phyloP scores from a whole-genome alignment of 306 rosid species.

The Geum urbanum region DNA sequence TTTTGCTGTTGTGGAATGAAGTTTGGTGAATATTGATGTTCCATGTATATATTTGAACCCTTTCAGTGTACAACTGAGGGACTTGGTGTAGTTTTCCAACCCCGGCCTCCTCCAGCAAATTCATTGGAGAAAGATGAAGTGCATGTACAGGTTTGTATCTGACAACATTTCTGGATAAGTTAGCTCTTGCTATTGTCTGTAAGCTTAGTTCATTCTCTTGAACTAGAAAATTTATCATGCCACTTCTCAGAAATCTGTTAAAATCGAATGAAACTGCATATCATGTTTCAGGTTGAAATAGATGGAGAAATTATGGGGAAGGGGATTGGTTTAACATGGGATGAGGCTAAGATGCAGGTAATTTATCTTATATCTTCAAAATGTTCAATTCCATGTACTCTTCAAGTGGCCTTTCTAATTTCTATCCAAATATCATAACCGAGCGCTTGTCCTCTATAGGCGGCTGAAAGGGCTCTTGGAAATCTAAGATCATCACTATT shows the following conservation, averaged over 20 bases:
- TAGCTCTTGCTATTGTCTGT: background rate
- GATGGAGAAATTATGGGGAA: conserved; percentile 76
- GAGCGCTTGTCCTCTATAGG: conserved; percentile 40
- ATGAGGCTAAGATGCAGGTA: no score
- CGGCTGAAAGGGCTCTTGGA: conserved; percentile 88
- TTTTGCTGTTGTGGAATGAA: background rate
- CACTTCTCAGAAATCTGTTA: background rate
- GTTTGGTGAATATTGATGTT: conserved; percentile 19
- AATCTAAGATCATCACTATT: conserved; percentile 51
- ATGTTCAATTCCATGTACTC: no score
- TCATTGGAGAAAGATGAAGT: conserved; percentile 72
- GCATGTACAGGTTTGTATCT: conserved; percentile 70
- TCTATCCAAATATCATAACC: conserved; percentile 16
- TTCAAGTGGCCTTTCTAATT: no score
- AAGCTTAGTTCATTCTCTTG: background rate
- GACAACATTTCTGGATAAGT: conserved; percentile 17
- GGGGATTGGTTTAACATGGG: no score
- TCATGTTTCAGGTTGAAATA: conserved; percentile 62
- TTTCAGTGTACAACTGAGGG: conserved; percentile 77
- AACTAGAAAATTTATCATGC: background rate
- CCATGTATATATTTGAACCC: conserved; percentile 31
- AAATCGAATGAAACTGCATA: background rate
- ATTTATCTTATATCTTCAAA: no score
- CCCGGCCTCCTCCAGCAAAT: conserved; percentile 45
- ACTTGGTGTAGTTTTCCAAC: conserved; percentile 58